Evolutionary conservation across 176 grass and related monocot genomes (phyloP), one percentile per base, ranked within the genome.

Genomic region (Aegilops umbellulata): DNA sequence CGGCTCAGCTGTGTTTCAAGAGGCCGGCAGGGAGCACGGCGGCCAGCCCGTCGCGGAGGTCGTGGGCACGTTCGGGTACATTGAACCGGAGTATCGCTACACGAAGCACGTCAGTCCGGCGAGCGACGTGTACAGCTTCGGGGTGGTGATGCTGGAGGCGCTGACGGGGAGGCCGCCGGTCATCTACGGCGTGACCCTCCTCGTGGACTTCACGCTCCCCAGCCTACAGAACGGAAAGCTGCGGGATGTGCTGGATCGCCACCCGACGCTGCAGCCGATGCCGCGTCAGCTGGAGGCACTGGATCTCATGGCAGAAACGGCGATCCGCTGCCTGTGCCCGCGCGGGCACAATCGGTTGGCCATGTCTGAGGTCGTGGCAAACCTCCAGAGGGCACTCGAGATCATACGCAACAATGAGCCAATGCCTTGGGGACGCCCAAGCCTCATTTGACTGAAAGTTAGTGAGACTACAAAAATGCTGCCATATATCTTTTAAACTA

Each of bases 41-140:
- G 39, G 39, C 39, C 39, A 74, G 70, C 39, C 4, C 70, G 70
- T 74, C 0, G 10, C 2, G 39, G 39, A 41, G 39, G 39, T 41
- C 39, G 9, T 41, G 5, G 74, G 74, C 47, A 55, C 74, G 46
- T 3, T 7, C 1, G 47, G 27, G 10, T 77, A 77, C 74, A 0
- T 77, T 0, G 74, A 77, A 5, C 74, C 74, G 47, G 74, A 77
- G 47, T 57, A 77, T 17, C 12, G 41, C 36, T 9, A 9, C 36
- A 38, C 36, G 8, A 2, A 1, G 8, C 36, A 9, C 36, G 0
- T 38, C 8, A 38, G 36, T 9, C 7, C 36, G 36, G 6, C 29
- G 29, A 34, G 90, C 10, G 93, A 95, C 20, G 88, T 92, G 10
- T 95, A 92, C 69, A 92, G 93, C 83, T 95, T 95, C 55, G 93